phyloP scores from a whole-genome alignment of 495 filamentous ascomycete genomes.

The Cudoniella acicularis region DNA sequence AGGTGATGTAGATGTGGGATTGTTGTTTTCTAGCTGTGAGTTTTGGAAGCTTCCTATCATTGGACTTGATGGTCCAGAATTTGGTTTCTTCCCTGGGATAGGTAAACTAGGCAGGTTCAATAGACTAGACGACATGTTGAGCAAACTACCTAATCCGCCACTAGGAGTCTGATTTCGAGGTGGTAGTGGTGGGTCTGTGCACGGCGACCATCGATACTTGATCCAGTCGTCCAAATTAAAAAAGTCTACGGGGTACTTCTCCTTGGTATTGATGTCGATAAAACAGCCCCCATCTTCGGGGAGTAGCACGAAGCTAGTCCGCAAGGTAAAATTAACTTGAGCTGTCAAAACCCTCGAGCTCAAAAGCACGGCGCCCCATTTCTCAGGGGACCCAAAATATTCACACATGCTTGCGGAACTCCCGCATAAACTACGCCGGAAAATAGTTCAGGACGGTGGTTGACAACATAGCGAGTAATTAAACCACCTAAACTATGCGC shows the following conservation, averaged over 20 bases:
- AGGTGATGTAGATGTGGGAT: neutral
- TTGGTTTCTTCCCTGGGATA: slow-evolving; percentile 24
- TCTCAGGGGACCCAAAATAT: slow-evolving; percentile 84
- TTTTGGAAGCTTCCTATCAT: slow-evolving; percentile 25
- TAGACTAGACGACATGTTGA: slow-evolving; percentile 20
- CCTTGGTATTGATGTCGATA: slow-evolving; percentile 74
- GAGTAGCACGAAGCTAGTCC: slow-evolving; percentile 79
- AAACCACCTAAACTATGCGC: slow-evolving; percentile 88
- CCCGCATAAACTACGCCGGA: slow-evolving; percentile 85
- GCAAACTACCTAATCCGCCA: slow-evolving; percentile 15
- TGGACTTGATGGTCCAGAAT: slow-evolving; percentile 13
- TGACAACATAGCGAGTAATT: slow-evolving; percentile 86
- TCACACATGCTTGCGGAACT: slow-evolving; percentile 79
- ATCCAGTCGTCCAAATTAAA: slow-evolving; percentile 79
- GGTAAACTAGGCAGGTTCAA: slow-evolving; percentile 28
- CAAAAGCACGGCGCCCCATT: slow-evolving; percentile 86
- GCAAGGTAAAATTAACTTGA: slow-evolving; percentile 90
- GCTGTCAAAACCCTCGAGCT: slow-evolving; percentile 89
- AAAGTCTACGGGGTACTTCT: slow-evolving; percentile 82
- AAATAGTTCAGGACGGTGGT: slow-evolving; percentile 82
- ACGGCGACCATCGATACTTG: slow-evolving; percentile 74
- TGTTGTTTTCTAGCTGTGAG: no score
- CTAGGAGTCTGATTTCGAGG: slow-evolving; percentile 18
- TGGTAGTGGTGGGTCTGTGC: slow-evolving; percentile 59
- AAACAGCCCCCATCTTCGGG: slow-evolving; percentile 90